Conservation (phyloP, 352 stramenopile genomes). For the Blastocystis sp. region DNA sequence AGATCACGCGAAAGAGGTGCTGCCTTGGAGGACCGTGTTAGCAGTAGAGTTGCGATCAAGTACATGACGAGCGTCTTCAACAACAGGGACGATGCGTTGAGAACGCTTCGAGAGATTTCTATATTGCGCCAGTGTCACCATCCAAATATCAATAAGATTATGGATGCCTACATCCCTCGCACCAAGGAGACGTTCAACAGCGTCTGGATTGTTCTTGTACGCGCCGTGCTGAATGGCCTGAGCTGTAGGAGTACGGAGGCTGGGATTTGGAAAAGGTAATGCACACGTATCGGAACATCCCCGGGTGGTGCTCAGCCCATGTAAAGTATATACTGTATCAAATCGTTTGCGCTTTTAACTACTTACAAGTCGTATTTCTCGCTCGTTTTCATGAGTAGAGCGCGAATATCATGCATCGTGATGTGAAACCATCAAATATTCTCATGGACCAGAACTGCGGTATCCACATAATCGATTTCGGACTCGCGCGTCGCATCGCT, state of each 20-base stretch:
- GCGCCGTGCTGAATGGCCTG: neutral
- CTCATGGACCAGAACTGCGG: slow-evolving; percentile 97
- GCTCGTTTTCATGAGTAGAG: slow-evolving; percentile 11
- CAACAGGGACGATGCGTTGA: slow-evolving; percentile 43
- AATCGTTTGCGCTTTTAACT: slow-evolving; percentile 67
- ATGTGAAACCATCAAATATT: slow-evolving; percentile 93
- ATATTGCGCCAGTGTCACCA: slow-evolving; percentile 73
- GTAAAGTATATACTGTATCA: slow-evolving; percentile 69
- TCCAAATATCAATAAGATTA: slow-evolving; percentile 62
- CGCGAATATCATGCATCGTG: slow-evolving; percentile 89
- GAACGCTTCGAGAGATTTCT: slow-evolving; percentile 69
- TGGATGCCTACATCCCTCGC: slow-evolving; percentile 53
- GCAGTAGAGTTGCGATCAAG: slow-evolving; percentile 60
- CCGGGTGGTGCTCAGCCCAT: slow-evolving; percentile 52
- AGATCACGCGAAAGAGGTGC: slow-evolving; percentile 37
- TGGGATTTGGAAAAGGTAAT: slow-evolving; percentile 70
- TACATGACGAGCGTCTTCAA: slow-evolving; percentile 67
- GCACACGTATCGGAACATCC: slow-evolving; percentile 52
- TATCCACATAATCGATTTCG: slow-evolving; percentile 94
- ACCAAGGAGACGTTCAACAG: slow-evolving; percentile 62
- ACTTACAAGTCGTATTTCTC: slow-evolving; percentile 1
- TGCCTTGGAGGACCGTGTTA: too few species aligned
- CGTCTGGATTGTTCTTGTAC: slow-evolving; percentile 72
- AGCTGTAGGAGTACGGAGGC: slow-evolving; percentile 62
- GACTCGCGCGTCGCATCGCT: slow-evolving; percentile 86